Percentiles rank a stretch among this genome's conserved stretches.
Evolutionary conservation across 2,329 filamentous ascomycete genomes (phyloP).

Genomic region (Rutstroemia sp.): DNA sequence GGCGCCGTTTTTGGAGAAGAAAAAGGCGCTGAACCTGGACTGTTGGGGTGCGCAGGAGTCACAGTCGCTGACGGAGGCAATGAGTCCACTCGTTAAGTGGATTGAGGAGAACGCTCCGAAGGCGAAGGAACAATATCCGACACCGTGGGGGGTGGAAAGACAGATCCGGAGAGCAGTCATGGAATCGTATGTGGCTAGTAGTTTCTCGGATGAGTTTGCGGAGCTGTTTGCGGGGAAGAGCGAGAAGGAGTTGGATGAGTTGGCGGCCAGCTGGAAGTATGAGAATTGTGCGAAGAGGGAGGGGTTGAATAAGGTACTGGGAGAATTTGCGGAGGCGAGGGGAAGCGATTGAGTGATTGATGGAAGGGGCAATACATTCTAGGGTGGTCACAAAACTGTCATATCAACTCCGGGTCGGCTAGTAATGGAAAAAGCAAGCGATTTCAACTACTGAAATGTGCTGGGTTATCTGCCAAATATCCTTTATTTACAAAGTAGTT

Average conservation of each 20-base stretch:
- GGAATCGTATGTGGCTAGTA: conserved; percentile 43
- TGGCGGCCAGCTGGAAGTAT: conserved; percentile 42
- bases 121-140: conserved; percentile 18
- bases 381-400: too few species aligned
- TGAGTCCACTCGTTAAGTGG: conserved; percentile 19
- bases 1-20: conserved; percentile 47
- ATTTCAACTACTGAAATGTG: too few species aligned
- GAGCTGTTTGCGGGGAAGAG: conserved; percentile 45
- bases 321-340: conserved; percentile 13
- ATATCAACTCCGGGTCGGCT: too few species aligned
- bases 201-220: conserved; percentile 46
- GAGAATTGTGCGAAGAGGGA: conserved; percentile 42
- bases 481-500: too few species aligned
- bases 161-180: conserved; percentile 39
- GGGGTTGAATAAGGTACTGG: conserved; percentile 24
- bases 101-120: conserved; percentile 38
- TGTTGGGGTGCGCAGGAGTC: conserved; percentile 42
- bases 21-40: conserved; percentile 45
- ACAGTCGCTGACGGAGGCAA: conserved; percentile 26
- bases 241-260: conserved; percentile 42
- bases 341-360: not conserved
- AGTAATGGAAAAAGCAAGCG: too few species aligned
- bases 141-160: conserved; percentile 41
- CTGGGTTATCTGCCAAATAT: too few species aligned
- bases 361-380: too few species aligned